Conservation (phyloP, 2,329 filamentous ascomycete species). For the Didymella glomerata region DNA sequence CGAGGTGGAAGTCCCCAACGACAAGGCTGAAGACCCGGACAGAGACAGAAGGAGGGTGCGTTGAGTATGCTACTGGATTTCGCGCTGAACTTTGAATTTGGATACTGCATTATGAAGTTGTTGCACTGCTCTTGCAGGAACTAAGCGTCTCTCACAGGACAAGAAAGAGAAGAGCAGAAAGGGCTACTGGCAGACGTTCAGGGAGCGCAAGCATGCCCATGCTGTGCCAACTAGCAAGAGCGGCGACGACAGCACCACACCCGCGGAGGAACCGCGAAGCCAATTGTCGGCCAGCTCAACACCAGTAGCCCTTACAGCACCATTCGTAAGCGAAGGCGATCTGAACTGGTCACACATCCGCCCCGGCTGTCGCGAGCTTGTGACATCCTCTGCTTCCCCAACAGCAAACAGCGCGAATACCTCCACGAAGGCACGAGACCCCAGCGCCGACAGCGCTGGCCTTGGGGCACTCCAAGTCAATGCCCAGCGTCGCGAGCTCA, state of each 20-base stretch:
- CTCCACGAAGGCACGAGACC: neutral
- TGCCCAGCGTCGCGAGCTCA: neutral
- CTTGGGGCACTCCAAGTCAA: neutral
- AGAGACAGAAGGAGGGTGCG: conserved; percentile 40
- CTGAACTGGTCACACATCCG: neutral
- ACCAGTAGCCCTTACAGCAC: too few species aligned
- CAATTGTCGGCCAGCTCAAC: too few species aligned
- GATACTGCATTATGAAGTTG: neutral
- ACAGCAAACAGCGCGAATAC: neutral
- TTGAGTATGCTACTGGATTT: conserved; percentile 36
- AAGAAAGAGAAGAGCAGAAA: neutral
- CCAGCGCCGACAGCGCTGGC: neutral
- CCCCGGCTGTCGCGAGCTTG: neutral
- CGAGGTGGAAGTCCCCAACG: conserved; percentile 69
- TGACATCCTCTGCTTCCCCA: neutral
- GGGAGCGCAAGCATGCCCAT: neutral
- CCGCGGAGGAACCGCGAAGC: too few species aligned
- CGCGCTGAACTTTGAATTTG: conserved; percentile 3
- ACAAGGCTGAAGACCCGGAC: conserved; percentile 29
- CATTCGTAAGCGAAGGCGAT: neutral
- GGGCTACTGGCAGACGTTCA: conserved; percentile 1
- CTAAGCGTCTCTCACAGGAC: neutral
- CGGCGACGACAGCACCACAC: neutral
- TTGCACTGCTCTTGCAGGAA: neutral
- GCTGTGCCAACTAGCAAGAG: neutral